These are phyloP conservation scores for Rhododendron ovatum DNA, from an alignment of 148 eudicot species.

Conservation along the genomic window DNA sequence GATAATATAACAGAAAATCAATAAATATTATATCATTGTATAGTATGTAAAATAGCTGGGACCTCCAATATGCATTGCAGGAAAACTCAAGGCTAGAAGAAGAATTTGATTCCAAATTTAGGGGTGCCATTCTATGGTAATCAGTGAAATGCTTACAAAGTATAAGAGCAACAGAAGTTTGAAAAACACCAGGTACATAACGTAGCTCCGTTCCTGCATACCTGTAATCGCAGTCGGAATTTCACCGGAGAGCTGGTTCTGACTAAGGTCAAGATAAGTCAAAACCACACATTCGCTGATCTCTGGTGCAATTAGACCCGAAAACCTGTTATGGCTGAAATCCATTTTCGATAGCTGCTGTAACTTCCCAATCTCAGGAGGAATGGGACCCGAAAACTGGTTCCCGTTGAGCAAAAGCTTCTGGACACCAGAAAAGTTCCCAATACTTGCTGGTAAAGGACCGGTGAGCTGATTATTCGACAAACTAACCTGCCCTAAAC, in stretches of 20 bases:
- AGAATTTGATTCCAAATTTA: not conserved
- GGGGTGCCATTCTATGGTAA: not conserved
- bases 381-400: slow-evolving; percentile 59
- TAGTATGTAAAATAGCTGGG: not conserved
- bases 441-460: slow-evolving; percentile 62
- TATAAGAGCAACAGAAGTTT: not conserved
- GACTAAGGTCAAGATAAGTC: slow-evolving; percentile 76
- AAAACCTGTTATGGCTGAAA: slow-evolving; percentile 66
- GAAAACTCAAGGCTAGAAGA: not conserved
- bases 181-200: not conserved
- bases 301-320: slow-evolving; percentile 57
- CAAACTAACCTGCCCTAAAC: slow-evolving; percentile 70
- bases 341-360: slow-evolving; percentile 91
- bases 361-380: slow-evolving; percentile 66
- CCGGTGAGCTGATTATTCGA: slow-evolving; percentile 85
- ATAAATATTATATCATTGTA: not conserved
- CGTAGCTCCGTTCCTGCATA: slow-evolving; percentile 58
- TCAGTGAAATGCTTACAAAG: not conserved
- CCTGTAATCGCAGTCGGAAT: slow-evolving; percentile 73
- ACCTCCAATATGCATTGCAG: not conserved
- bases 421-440: slow-evolving; percentile 72
- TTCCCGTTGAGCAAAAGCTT: slow-evolving; percentile 82
- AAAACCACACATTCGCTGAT: slow-evolving; percentile 66
- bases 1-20: not conserved
- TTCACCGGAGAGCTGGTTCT: slow-evolving; percentile 67